Conservation (phyloP, 2,329 filamentous ascomycete genomes). For the Exophiala alcalophila region DNA sequence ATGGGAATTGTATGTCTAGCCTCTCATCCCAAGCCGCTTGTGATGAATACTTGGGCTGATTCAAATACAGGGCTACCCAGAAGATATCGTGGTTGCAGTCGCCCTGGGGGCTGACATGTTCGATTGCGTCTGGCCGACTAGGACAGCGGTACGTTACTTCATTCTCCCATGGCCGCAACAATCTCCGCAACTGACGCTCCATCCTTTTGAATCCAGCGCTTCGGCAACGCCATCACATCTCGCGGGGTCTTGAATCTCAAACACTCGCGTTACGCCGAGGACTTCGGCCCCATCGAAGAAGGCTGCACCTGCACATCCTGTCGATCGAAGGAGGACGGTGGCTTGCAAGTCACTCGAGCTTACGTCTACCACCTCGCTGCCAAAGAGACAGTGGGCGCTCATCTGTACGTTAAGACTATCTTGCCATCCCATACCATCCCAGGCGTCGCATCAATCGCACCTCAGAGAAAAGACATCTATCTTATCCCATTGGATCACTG, state of each 20-base stretch:
- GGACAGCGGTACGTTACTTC: constrained; percentile 65
- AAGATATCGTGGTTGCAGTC: constrained; percentile 89
- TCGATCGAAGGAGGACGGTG: constrained; percentile 59
- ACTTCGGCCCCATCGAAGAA: constrained; percentile 80
- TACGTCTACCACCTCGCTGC: constrained; percentile 88
- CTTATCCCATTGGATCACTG: too few relatives aligned
- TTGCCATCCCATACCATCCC: too few relatives aligned
- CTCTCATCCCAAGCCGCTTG: neutral
- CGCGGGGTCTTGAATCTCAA: constrained; percentile 80
- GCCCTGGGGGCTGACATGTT: constrained; percentile 98
- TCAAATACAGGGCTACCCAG: constrained; percentile 75
- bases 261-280: constrained; percentile 68
- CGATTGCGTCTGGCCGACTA: constrained; percentile 97
- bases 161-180: neutral
- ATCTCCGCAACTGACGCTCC: neutral
- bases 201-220: constrained; percentile 54
- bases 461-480: too few relatives aligned
- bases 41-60: constrained; percentile 5
- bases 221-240: constrained; percentile 88
- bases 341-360: constrained; percentile 78
- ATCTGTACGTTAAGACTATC: constrained; percentile 47
- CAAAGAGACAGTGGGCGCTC: constrained; percentile 92
- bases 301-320: constrained; percentile 81
- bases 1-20: constrained; percentile 74
- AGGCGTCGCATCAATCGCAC: too few relatives aligned